phyloP scores from a whole-genome alignment of 495 filamentous ascomycete genomes.

The Diplogelasinospora grovesii region DNA sequence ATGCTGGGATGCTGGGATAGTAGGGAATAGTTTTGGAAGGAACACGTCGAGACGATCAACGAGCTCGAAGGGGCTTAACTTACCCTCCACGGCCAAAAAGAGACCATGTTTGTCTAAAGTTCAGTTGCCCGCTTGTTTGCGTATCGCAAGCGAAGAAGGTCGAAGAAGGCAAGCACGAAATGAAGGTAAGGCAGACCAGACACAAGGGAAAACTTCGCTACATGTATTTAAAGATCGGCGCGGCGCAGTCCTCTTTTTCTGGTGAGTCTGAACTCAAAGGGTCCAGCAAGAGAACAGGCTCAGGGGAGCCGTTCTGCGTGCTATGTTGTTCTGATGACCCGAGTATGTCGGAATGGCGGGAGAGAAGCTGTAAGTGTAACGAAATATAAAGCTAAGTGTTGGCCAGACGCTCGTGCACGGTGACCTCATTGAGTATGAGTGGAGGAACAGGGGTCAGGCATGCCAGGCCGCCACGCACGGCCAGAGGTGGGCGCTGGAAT shows the following conservation, averaged over 20 bases:
- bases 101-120: conserved; percentile 62
- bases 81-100: conserved; percentile 57
- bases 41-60: conserved; percentile 26
- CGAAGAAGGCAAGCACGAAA: not conserved
- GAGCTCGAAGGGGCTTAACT: too few relatives aligned
- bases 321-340: not conserved
- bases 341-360: not conserved
- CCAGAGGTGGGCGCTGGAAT: too few relatives aligned
- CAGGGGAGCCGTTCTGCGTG: not conserved
- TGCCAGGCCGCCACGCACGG: too few relatives aligned
- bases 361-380: not conserved
- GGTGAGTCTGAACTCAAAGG: not conserved
- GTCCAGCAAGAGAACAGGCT: conserved; percentile 7
- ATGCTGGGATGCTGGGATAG: not conserved
- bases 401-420: conserved; percentile 4
- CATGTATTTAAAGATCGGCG: not conserved
- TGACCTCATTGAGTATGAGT: too few relatives aligned
- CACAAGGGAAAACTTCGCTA: not conserved
- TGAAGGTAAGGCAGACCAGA: not conserved
- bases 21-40: not conserved
- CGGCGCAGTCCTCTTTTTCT: conserved; percentile 1
- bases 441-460: too few relatives aligned
- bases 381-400: not conserved
- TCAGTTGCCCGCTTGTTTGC: too few relatives aligned
- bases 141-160: not conserved